A percentile compares a stretch with the other conserved stretches of the same genome.
These are phyloP conservation scores for Pelargonium exstipulatum DNA, from an alignment of 441 rosid genomes.

Conservation along the genomic window DNA sequence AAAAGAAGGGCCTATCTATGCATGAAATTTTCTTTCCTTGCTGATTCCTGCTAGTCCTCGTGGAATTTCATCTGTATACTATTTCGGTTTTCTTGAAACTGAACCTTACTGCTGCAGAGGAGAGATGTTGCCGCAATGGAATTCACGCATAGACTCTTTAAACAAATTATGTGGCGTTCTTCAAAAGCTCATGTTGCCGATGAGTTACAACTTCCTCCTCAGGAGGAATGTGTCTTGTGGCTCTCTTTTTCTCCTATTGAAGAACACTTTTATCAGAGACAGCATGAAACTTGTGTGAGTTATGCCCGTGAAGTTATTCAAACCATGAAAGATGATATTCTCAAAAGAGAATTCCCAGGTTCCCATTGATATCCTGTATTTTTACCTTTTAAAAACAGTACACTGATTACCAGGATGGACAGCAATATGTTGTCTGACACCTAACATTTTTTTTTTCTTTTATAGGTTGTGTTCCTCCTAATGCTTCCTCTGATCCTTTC, in stretches of 20 bases:
- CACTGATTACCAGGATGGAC: slow-evolving; percentile 7
- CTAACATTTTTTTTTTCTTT: slow-evolving; percentile 11
- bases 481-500: slow-evolving; percentile 41
- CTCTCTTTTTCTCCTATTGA: slow-evolving; percentile 91
- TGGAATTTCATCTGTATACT: slow-evolving; percentile 4
- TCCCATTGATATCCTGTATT: slow-evolving; percentile 23
- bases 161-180: slow-evolving; percentile 96
- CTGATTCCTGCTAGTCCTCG: not conserved
- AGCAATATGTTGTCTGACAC: slow-evolving; percentile 16
- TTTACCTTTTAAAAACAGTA: slow-evolving; percentile 19
- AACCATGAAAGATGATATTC: slow-evolving; percentile 72
- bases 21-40: not conserved
- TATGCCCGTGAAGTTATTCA: slow-evolving; percentile 86
- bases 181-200: slow-evolving; percentile 83
- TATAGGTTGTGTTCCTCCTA: slow-evolving; percentile 45
- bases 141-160: slow-evolving; percentile 67
- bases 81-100: slow-evolving; percentile 12
- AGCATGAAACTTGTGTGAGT: slow-evolving; percentile 91
- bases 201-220: slow-evolving; percentile 90
- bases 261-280: slow-evolving; percentile 88
- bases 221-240: slow-evolving; percentile 86
- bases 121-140: slow-evolving; percentile 65
- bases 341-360: slow-evolving; percentile 66
- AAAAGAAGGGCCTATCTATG: not conserved
- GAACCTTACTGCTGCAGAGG: slow-evolving; percentile 42